Evolutionary conservation across 208 protist genomes (phyloP).

Genomic region (Acanthamoeba castellanii): DNA sequence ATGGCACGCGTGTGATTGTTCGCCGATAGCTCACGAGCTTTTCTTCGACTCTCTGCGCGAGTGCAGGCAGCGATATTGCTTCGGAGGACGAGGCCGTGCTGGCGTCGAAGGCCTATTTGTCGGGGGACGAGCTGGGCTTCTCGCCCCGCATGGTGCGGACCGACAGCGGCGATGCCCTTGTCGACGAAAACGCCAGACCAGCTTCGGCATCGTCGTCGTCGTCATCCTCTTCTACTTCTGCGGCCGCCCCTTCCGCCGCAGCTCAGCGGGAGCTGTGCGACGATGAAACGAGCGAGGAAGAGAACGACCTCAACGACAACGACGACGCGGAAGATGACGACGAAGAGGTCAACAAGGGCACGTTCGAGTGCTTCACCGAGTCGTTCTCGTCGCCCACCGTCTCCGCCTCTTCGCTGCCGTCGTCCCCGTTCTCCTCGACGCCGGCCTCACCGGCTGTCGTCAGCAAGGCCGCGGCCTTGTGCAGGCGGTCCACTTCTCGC

Average conservation of each 20-base stretch:
- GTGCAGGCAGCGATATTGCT: not conserved
- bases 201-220: not conserved
- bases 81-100: slow-evolving; percentile 5
- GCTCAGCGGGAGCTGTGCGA: not conserved
- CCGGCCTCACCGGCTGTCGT: not conserved
- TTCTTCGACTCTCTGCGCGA: not conserved
- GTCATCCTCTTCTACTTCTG: not conserved
- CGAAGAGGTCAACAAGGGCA: not conserved
- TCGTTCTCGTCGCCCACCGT: slow-evolving; percentile 8
- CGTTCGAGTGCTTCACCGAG: slow-evolving; percentile 36
- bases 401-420: not conserved
- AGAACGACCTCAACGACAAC: not conserved
- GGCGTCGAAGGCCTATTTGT: not conserved
- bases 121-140: not conserved
- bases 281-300: not conserved
- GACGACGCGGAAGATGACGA: not conserved
- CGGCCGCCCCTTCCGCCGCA: not conserved
- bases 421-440: not conserved
- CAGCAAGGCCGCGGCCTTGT: not conserved
- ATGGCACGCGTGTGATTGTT: too few species aligned
- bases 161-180: not conserved
- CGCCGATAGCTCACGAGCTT: too few species aligned
- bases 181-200: not conserved
- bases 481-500: not conserved
- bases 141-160: slow-evolving; percentile 10